Conservation (phyloP, 805 yeast species). For the Schwanniomyces sp. region DNA sequence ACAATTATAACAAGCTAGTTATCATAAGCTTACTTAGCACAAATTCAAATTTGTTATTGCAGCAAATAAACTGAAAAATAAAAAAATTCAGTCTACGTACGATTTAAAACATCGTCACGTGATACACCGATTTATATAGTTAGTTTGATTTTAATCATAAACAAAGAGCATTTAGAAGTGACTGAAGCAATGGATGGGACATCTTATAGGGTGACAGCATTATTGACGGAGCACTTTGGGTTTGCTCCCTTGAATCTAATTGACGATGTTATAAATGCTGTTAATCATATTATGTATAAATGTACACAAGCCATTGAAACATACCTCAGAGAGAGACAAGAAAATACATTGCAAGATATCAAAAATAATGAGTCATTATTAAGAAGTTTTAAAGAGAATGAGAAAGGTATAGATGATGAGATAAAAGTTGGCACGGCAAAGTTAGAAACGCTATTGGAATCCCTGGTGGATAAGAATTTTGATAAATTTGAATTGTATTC, state of each 20-base stretch:
- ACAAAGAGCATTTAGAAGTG: not conserved
- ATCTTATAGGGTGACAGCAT: conserved; percentile 31
- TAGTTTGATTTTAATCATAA: not conserved
- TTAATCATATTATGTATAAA: conserved; percentile 78
- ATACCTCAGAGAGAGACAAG: conserved; percentile 46
- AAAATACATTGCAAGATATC: conserved; percentile 13
- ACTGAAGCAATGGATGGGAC: conserved; percentile 4
- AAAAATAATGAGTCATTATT: conserved; percentile 6
- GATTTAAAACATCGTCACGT: no score
- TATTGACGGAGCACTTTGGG: conserved; percentile 84
- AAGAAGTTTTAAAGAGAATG: conserved; percentile 13
- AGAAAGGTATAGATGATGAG: conserved; percentile 38
- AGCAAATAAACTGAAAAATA: no score
- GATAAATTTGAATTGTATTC: conserved; percentile 85
- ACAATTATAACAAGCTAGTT: no score
- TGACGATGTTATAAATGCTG: conserved; percentile 87
- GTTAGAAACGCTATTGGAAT: conserved; percentile 73
- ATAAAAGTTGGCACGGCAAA: conserved; percentile 78
- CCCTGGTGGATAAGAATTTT: conserved; percentile 74
- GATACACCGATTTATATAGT: not conserved
- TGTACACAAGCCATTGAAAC: conserved; percentile 78
- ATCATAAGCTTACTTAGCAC: no score
- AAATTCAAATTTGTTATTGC: no score
- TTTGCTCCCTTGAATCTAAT: conserved; percentile 79
- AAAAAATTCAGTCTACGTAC: no score